Evolutionary conservation across 495 filamentous ascomycete species (phyloP), one percentile per base, ranked within the genome.

Genomic region (Talaromyces liani): DNA sequence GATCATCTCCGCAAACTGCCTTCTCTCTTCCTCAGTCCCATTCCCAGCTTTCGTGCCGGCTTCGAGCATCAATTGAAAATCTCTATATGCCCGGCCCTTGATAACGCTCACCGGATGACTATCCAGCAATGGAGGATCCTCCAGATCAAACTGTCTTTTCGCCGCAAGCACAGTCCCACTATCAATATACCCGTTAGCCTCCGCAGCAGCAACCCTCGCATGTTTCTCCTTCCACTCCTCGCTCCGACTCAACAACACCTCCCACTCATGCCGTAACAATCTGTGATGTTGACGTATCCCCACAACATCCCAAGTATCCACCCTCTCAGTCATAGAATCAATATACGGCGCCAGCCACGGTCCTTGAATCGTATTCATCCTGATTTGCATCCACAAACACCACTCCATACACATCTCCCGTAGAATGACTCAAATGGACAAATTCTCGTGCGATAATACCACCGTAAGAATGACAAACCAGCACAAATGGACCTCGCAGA

Each of bases 391-490:
- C 71, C 10, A 69, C 68, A 51, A 71, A 65, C 24, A 73, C 66
- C 64, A 73, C 67, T 7, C 69, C 71, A 8, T 47, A 58, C 12
- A 73, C 53, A 16, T 68, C 67, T 22, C 58, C 47, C 8, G 27
- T 29, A 29, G 27, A 1, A 29, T 6, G 14, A 8, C 20, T 36
- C 4, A 67, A 58, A 14, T 70, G 64, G 22, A 74, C 7, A 24
- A 79, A 76, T 41, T 69, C 66, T 8, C 77, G 66, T 12, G 71
- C 73, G 29, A 79, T 73, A 27, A 72, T 70, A 5, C 77, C 77
- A 10, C 77, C 77, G 27, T 75, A 79, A 34, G 75, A 78, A 60
- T 79, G 77, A 34, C 68, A 74, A 2, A 78, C 63, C 10, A 79
- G 57, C 1, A 77, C 65, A 60, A 72, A 78, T 16, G 74, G 77